Evolutionary conservation across 441 rosid genomes (phyloP), one percentile per base, ranked within the genome.

Genomic region (Corymbia calophylla): DNA sequence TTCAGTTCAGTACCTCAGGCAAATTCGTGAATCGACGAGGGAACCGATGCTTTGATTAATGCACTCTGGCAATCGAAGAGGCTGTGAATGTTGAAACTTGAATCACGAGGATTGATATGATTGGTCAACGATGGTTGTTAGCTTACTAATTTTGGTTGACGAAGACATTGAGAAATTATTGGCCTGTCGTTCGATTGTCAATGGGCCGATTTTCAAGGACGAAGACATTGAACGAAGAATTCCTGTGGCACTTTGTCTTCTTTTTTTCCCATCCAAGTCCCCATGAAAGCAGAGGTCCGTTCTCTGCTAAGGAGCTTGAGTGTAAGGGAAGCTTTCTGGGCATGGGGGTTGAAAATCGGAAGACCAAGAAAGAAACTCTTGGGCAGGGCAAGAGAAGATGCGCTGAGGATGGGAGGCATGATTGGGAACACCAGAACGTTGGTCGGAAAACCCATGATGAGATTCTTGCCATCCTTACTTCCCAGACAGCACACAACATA

Each of bases 1-100:
- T 39, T 11, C 10, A 2, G 5, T 6, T 44, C n/a, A 1, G 5
- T 44, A 12, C 21, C 6, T 23, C 9, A 8, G 23, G 8, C n/a
- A 16, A 39, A 44, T 13, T 47, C n/a, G 4, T 6, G 5, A 23
- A 77, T 47, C 12, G 44, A 44, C 12, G 5, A 44, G 5, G 16
- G 25, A 68, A 32, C 25, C 2, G 23, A 9, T 68, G 47, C 25
- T 32, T 32, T 2, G 39, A 68, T 68, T 7, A 9, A 10, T 12
- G 82, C 11, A 21, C 8, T 39, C 82, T 10, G 8, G 4, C 82
- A 7, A 8, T 8, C 44, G 25, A 68, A 73, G 21, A 10, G 29
- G 39, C 5, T 5, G n/a, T 39, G 84, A 7, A 23, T 16, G 6
- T 13, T 13, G n/a, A 21, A 23, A 77, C 18, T 23, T 2, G 51